Percentiles rank a stretch among this genome's conserved stretches.
Conservation (phyloP, 2,329 filamentous ascomycete genomes). For the Colletotrichum sp. region DNA sequence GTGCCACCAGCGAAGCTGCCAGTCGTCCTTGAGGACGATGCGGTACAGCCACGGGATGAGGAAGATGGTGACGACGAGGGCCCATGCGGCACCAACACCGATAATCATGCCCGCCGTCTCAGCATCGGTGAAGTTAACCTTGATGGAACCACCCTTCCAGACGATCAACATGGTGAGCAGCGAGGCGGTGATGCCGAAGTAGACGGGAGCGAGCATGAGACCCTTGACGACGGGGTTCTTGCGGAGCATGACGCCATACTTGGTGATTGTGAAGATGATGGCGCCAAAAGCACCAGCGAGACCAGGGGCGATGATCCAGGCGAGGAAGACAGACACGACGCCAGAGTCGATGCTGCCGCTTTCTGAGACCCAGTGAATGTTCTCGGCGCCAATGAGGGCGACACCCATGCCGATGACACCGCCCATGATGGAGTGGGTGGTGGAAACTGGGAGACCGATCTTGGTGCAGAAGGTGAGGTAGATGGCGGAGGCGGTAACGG, state of each 20-base stretch:
- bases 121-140: conserved; percentile 21
- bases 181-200: conserved; percentile 59
- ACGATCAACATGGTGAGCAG: conserved; percentile 23
- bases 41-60: conserved; percentile 60
- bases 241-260: conserved; percentile 47
- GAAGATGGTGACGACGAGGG: conserved; percentile 48
- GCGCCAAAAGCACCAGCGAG: conserved; percentile 48
- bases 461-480: conserved; percentile 48
- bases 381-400: conserved; percentile 40
- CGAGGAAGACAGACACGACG: conserved; percentile 52
- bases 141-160: conserved; percentile 24
- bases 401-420: conserved; percentile 52
- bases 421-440: conserved; percentile 51
- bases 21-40: conserved; percentile 59
- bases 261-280: conserved; percentile 47
- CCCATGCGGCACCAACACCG: conserved; percentile 51
- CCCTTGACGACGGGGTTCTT: conserved; percentile 44
- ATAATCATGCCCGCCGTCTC: conserved; percentile 54
- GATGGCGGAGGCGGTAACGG: conserved; percentile 39
- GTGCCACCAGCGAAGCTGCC: conserved; percentile 58
- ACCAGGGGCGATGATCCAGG: conserved; percentile 51
- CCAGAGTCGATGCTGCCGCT: conserved; percentile 31
- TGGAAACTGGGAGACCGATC: conserved; percentile 40
- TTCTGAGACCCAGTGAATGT: conserved; percentile 45
- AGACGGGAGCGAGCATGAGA: conserved; percentile 54